These are phyloP conservation scores for Forsythia viridissima DNA, from an alignment of 257 asterid genomes.

Conservation along the genomic window DNA sequence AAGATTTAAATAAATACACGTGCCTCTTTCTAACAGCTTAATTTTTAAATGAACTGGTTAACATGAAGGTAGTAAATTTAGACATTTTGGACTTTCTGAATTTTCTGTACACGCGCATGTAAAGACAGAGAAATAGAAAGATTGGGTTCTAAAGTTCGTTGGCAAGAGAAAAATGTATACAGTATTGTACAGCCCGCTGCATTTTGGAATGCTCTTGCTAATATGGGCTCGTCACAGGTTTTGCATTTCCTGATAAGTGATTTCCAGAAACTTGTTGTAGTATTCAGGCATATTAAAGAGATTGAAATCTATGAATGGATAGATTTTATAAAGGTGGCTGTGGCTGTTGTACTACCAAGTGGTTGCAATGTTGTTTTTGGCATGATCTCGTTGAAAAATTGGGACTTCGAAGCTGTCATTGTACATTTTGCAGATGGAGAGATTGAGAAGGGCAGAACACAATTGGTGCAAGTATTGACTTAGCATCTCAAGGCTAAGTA, in stretches of 20 bases:
- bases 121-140: not conserved
- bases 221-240: not conserved
- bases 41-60: not conserved
- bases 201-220: not conserved
- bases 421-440: not conserved
- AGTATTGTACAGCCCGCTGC: not conserved
- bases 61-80: not conserved
- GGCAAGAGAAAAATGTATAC: not conserved
- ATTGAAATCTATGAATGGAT: not conserved
- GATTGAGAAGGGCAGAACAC: not conserved
- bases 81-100: not conserved
- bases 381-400: not conserved
- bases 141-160: not conserved
- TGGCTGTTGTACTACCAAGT: not conserved
- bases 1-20: not conserved
- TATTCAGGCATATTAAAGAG: not conserved
- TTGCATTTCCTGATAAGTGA: not conserved
- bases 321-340: not conserved
- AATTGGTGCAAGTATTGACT: not conserved
- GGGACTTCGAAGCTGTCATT: not conserved
- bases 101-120: not conserved
- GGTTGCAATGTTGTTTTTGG: not conserved
- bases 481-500: not conserved
- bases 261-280: not conserved
- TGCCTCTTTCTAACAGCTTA: not conserved